phyloP scores from a whole-genome alignment of 148 eudicot genomes.

The Dianthus caryophyllus region DNA sequence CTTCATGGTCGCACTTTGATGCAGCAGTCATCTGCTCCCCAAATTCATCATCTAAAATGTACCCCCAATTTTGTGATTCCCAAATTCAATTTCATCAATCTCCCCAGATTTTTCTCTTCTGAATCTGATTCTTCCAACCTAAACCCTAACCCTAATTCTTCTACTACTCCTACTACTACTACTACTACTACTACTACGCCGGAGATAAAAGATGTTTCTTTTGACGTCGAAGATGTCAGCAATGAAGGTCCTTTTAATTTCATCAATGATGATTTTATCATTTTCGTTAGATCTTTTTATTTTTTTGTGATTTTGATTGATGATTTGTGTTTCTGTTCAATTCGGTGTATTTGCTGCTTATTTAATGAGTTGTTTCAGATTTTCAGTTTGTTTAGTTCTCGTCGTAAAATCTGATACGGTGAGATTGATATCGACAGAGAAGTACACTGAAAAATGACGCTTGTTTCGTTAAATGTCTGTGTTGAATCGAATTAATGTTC shows the following conservation, averaged over 20 bases:
- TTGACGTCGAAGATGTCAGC: conserved; percentile 43
- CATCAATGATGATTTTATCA: not conserved
- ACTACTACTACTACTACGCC: conserved; percentile 16
- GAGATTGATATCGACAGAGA: too few species aligned
- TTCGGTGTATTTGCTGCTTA: too few species aligned
- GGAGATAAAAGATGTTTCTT: conserved; percentile 20
- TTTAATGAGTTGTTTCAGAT: too few species aligned
- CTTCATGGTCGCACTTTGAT: too few species aligned
- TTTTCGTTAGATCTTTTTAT: not conserved
- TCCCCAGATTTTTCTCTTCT: conserved; percentile 40
- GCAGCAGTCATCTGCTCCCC: too few species aligned
- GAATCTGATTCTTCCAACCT: conserved; percentile 32
- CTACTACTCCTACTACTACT: not conserved
- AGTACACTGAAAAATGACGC: not conserved
- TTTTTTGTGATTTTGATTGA: not conserved
- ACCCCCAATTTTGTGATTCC: conserved; percentile 10
- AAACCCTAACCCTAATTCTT: conserved; percentile 25
- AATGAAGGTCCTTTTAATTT: conserved; percentile 37
- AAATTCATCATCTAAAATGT: too few species aligned
- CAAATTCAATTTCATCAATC: conserved; percentile 13
- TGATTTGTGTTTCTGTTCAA: not conserved
- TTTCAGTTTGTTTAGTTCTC: too few species aligned
- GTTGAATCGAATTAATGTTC: not conserved
- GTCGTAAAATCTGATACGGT: too few species aligned
- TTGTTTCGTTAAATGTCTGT: not conserved